A percentile compares a stretch with the other conserved stretches of the same genome.
These are phyloP conservation scores for Kazachstania martiniae DNA, from an alignment of 805 yeast species.

Conservation along the genomic window DNA sequence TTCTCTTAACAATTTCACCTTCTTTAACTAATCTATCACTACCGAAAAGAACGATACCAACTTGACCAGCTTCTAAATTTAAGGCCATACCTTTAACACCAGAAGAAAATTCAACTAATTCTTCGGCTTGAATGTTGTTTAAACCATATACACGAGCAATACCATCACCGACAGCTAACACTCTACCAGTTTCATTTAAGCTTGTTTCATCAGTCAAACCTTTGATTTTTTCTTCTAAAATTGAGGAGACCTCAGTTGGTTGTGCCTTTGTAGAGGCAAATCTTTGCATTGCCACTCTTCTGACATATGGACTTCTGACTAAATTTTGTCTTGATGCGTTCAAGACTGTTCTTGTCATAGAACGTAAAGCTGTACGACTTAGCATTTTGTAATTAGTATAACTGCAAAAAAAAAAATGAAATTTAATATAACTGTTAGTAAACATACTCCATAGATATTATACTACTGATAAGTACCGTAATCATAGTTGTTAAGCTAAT, in stretches of 20 bases:
- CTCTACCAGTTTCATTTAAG: slow-evolving; percentile 99
- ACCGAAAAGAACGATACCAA: slow-evolving; percentile 99
- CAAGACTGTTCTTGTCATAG: slow-evolving; percentile 69
- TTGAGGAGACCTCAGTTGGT: slow-evolving; percentile 98
- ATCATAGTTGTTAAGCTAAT: no score
- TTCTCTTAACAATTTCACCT: slow-evolving; percentile 99
- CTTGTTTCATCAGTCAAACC: slow-evolving; percentile 96
- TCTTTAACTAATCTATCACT: slow-evolving; percentile 97
- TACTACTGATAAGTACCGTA: no score
- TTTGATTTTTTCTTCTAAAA: slow-evolving; percentile 98
- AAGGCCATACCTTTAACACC: slow-evolving; percentile 99
- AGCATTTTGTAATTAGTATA: no score
- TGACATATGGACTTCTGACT: no score
- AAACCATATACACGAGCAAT: slow-evolving; percentile 99
- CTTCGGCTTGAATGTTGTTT: slow-evolving; percentile 99
- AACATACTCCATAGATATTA: no score
- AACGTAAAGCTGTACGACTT: no score
- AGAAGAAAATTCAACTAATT: slow-evolving; percentile 96
- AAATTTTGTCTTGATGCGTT: no score
- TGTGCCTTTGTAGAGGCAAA: slow-evolving; percentile 95
- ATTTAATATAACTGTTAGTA: no score
- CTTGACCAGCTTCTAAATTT: slow-evolving; percentile 99
- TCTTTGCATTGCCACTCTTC: no score
- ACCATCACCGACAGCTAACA: slow-evolving; percentile 99
- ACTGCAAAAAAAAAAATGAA: slow-evolving; percentile 4